These are phyloP conservation scores for Sugiyamaella pinicola DNA, from an alignment of 1,139 yeast species.

Conservation along the genomic window DNA sequence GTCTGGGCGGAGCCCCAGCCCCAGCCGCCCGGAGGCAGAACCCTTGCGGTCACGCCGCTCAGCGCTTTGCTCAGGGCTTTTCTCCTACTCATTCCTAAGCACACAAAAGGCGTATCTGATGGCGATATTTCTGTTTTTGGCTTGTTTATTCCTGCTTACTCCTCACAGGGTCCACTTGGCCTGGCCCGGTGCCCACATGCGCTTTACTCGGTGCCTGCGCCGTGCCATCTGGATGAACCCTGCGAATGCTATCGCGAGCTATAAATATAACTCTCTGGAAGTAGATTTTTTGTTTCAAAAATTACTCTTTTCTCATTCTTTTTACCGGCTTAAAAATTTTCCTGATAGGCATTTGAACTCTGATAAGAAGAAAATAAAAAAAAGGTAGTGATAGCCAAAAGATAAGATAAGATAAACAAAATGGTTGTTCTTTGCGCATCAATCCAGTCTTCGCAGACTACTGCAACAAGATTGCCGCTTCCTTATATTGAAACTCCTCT, in stretches of 20 bases:
- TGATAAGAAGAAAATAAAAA: too few species aligned
- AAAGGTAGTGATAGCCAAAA: slow-evolving; percentile 16
- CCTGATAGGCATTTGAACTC: too few species aligned
- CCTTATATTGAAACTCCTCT: slow-evolving; percentile 42
- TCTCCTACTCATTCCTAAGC: too few species aligned
- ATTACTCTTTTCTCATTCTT: not conserved
- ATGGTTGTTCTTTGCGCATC: slow-evolving; percentile 10
- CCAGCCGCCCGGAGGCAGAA: too few species aligned
- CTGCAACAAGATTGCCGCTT: not conserved
- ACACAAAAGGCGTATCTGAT: too few species aligned
- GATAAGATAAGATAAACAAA: slow-evolving; percentile 1
- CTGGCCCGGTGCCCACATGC: not conserved
- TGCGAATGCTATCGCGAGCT: not conserved
- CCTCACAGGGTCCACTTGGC: too few species aligned
- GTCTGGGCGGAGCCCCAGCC: too few species aligned
- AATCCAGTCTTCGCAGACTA: not conserved
- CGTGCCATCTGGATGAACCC: not conserved
- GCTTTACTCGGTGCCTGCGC: slow-evolving; percentile 2
- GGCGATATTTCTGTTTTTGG: too few species aligned
- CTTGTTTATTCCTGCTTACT: too few species aligned
- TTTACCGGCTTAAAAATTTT: too few species aligned
- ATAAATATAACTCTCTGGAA: not conserved
- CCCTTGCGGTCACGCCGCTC: too few species aligned
- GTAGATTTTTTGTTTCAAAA: not conserved
- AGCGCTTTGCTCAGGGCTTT: too few species aligned